Base-by-base conservation (phyloP, 768 basidiomycete genomes). In the Candolleomyces efflorescens region DNA sequence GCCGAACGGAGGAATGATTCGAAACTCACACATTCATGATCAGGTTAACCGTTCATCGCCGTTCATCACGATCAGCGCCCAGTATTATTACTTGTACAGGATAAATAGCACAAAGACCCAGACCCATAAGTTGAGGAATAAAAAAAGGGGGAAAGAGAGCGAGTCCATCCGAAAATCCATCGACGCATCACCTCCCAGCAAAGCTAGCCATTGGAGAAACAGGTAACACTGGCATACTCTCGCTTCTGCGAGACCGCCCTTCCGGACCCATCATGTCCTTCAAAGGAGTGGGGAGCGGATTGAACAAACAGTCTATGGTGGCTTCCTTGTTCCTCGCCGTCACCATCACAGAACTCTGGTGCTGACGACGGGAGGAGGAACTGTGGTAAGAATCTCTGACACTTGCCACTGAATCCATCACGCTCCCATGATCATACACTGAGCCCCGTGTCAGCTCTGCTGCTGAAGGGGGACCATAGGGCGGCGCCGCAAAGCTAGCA, bases 211-310 rank as follows among this genome's bases (percentile, higher is more conserved):
- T n/a, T 5, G 32, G 32, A 32, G 32, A 5, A 32, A 32, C 32
- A 5, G 5, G 7, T 11, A 32, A n/a, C n/a, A n/a, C n/a, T 32
- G 32, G 32, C 32, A 32, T n/a, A n/a, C 7, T 32, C 32, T 32
- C 7, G 32, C 11, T 2, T 32, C 32, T 32, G 32, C 32, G 32
- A 32, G 32, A 32, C 32, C 32, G 32, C 32, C 6, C 32, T 5
- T 32, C 53, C 56, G 48, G 50, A 61, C 46, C 32, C 32, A 78
- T 60, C 84, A 85, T 86, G 46, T 79, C 71, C 43, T 75, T 72
- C n/a, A 80, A 69, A 10, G 83, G 81, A 63, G 80, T 82, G 11
- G 85, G 85, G 15, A 86, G 73, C 10, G 84, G 84, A 61, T 81
- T 72, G 23, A 78, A 68, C 54, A 66, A 69, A 17, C 7, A 5